A percentile compares a stretch with the other conserved stretches of the same genome.
Evolutionary conservation across 2,329 filamentous ascomycete species (phyloP).

Genomic region (Cryphonectria japonica): DNA sequence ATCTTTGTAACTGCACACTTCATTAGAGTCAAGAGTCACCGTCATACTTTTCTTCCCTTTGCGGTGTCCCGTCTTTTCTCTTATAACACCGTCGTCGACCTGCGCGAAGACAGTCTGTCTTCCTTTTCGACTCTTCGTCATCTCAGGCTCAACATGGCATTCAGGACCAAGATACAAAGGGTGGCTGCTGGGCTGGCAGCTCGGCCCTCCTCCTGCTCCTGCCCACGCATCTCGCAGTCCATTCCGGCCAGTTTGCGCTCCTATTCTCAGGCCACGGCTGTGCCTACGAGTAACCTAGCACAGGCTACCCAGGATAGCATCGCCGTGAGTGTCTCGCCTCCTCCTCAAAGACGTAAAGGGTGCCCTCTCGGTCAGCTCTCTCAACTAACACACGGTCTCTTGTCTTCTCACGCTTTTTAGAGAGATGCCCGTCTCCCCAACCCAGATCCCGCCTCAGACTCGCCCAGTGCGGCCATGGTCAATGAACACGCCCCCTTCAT

Average conservation of each 20-base stretch:
- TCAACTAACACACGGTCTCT: background rate
- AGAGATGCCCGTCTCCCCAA: constrained; percentile 55
- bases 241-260: constrained; percentile 32
- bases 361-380: background rate
- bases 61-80: background rate
- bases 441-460: constrained; percentile 71
- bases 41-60: background rate
- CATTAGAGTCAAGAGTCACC: background rate
- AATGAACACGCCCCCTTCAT: constrained; percentile 81
- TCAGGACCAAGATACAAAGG: constrained; percentile 24
- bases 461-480: constrained; percentile 74
- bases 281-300: constrained; percentile 41
- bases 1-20: background rate
- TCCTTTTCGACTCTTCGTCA: background rate
- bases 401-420: constrained; percentile 23
- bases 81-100: background rate
- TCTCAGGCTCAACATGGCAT: constrained; percentile 23
- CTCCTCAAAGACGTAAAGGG: constrained; percentile 4
- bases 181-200: constrained; percentile 26
- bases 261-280: constrained; percentile 42
- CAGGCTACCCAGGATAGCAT: constrained; percentile 41
- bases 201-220: constrained; percentile 15
- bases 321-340: constrained; percentile 35
- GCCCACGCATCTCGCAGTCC: constrained; percentile 8
- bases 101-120: background rate